Base-by-base conservation (phyloP, 148 eudicot genomes). In the Talinum fruticosum region DNA sequence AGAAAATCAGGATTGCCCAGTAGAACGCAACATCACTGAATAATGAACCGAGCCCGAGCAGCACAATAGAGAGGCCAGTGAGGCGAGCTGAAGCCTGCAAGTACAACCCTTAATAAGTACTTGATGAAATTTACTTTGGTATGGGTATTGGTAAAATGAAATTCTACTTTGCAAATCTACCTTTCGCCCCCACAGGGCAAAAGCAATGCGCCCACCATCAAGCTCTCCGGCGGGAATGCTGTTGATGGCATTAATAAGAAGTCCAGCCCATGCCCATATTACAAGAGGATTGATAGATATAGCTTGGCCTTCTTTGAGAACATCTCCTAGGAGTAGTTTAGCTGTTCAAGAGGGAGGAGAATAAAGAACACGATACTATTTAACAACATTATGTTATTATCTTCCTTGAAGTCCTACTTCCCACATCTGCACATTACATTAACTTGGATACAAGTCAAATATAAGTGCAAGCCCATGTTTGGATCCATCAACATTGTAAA, bases 191-290 rank as follows among this genome's bases (percentile, higher is more conserved):
- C 97, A 96, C 49, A 96, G 78, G 65, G 99, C 88, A 79, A 96
- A 90, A 65, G 99, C 83, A 76, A 93, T 93, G 62, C 99, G 96
- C 10, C 99, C 99, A 47, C 99, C 99, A 70, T 96, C 99, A 7
- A 91, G 90, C 87, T 96, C 99, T 70, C 99, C 99, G 32, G 99
- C 99, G 59, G 99, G 99, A 77, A 96, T 90, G 86, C 99, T 93
- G 85, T 91, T 96, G 78, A 96, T 87, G 74, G 99, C 99, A 79
- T 93, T 96, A 26, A 93, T 96, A 24, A 96, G 91, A 76, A 96
- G 93, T 65, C 99, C 99, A 10, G 99, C 99, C 99, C 97, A 96
- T 57, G 99, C 93, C 99, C 98, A 96, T 75, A 96, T 69, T n/a
- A 91, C 92, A n/a, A 96, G 93, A 44, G 99, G 99, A 82, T 96